Conservation (phyloP, 768 basidiomycete genomes). For the Dioszegia hungarica region DNA sequence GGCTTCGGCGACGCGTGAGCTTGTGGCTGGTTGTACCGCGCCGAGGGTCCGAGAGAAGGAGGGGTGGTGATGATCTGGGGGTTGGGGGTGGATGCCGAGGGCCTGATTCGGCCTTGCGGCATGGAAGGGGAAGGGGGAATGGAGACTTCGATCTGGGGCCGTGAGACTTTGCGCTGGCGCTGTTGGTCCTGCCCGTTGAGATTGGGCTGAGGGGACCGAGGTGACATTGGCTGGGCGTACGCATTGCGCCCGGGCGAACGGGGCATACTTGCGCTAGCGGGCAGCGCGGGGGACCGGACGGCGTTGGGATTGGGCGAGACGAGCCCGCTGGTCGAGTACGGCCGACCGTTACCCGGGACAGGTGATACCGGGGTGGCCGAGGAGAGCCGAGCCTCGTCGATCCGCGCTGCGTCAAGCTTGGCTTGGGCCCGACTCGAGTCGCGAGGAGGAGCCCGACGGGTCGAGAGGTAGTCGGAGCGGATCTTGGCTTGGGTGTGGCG, state of each 20-base stretch:
- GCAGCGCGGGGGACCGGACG: neutral
- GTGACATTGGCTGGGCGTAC: neutral
- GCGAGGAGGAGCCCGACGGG: neutral
- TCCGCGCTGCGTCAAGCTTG: neutral
- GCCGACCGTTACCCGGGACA: neutral
- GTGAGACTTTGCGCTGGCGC: neutral
- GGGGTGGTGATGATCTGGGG: slow-evolving; percentile 5
- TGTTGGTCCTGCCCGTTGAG: neutral
- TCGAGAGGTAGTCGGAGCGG: slow-evolving; percentile 31
- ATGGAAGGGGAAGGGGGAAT: slow-evolving; percentile 4
- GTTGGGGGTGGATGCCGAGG: slow-evolving; percentile 1
- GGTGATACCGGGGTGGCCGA: neutral
- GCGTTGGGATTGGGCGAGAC: neutral
- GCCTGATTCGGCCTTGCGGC: neutral
- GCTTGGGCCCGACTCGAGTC: slow-evolving; percentile 6
- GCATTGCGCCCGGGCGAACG: neutral
- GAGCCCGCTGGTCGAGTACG: neutral
- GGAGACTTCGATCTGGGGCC: neutral
- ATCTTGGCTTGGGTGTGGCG: slow-evolving; percentile 65
- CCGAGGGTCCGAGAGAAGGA: neutral
- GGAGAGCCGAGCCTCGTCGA: neutral
- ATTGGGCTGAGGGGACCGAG: neutral
- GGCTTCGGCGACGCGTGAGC: neutral
- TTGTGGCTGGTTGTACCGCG: neutral
- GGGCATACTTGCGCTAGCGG: slow-evolving; percentile 1